Conservation (phyloP, 2,329 filamentous ascomycete species). For the Ophiostoma ulmi region DNA sequence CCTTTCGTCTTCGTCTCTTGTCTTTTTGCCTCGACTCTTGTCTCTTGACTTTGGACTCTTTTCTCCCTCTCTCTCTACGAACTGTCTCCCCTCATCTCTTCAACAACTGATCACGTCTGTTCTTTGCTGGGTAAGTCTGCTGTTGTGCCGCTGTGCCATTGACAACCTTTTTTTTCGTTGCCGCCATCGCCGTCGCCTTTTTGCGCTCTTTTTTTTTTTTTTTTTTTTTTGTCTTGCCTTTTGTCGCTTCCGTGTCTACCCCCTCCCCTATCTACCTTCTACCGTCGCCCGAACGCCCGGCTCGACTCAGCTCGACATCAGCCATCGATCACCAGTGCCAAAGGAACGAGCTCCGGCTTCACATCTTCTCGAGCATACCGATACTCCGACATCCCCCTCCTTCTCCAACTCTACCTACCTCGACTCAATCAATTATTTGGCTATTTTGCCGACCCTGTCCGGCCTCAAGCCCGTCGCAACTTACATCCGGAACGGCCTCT, state of each 20-base stretch:
- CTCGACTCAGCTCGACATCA: neutral
- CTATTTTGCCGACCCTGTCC: neutral
- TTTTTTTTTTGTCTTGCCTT: neutral
- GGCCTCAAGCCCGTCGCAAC: neutral
- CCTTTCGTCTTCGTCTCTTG: neutral
- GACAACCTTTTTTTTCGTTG: neutral
- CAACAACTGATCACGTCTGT: conserved; percentile 18
- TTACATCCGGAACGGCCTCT: neutral
- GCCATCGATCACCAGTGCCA: neutral
- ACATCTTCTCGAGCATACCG: neutral
- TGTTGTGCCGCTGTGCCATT: neutral
- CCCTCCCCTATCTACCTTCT: conserved; percentile 8
- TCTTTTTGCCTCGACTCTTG: conserved; percentile 13
- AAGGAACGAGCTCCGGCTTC: neutral
- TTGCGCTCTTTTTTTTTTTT: conserved; percentile 1
- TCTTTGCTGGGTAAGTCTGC: conserved; percentile 22
- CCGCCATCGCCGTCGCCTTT: neutral
- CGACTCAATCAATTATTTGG: neutral
- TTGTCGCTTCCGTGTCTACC: neutral
- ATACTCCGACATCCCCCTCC: neutral
- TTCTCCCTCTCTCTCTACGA: neutral
- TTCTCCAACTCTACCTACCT: neutral
- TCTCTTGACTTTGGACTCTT: neutral
- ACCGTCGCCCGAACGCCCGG: neutral
- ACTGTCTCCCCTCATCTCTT: neutral